Percentiles rank a stretch among this genome's conserved stretches.
Conservation (phyloP, 2,329 filamentous ascomycete species). For the Phoma sp. region DNA sequence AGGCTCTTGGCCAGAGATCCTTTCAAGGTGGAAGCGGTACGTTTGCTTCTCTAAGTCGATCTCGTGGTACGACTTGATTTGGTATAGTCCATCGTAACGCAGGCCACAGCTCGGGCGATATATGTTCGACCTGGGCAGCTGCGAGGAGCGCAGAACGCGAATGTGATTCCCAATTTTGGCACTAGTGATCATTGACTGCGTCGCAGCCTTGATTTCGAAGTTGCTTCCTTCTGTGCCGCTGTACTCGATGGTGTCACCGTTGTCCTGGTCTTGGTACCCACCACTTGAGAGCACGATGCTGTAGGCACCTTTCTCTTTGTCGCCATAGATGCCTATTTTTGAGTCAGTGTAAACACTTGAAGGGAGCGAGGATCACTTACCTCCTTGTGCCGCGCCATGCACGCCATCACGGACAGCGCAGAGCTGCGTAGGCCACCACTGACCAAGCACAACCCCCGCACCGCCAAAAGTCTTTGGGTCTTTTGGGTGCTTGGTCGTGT, state of each 20-base stretch:
- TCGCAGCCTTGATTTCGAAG: constrained; percentile 47
- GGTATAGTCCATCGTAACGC: constrained; percentile 67
- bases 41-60: constrained; percentile 52
- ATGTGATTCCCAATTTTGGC: constrained; percentile 48
- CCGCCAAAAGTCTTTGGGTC: constrained; percentile 42
- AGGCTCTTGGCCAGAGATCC: constrained; percentile 54
- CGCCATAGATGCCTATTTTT: constrained; percentile 57
- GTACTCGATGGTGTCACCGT: constrained; percentile 60
- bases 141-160: constrained; percentile 59
- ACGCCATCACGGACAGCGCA: constrained; percentile 61
- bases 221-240: constrained; percentile 58
- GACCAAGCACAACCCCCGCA: constrained; percentile 53
- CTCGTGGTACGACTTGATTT: constrained; percentile 50
- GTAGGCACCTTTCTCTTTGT: constrained; percentile 55
- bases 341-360: background rate
- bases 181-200: constrained; percentile 54
- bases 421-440: constrained; percentile 65
- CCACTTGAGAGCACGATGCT: constrained; percentile 63
- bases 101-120: constrained; percentile 59
- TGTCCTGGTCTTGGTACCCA: constrained; percentile 59
- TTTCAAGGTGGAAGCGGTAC: constrained; percentile 58
- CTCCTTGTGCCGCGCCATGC: constrained; percentile 57
- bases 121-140: constrained; percentile 44
- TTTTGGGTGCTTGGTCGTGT: constrained; percentile 25
- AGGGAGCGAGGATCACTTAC: background rate